Conservation (phyloP, 1,284 basidiomycete genomes). For the Cystobasidium pallidum region DNA sequence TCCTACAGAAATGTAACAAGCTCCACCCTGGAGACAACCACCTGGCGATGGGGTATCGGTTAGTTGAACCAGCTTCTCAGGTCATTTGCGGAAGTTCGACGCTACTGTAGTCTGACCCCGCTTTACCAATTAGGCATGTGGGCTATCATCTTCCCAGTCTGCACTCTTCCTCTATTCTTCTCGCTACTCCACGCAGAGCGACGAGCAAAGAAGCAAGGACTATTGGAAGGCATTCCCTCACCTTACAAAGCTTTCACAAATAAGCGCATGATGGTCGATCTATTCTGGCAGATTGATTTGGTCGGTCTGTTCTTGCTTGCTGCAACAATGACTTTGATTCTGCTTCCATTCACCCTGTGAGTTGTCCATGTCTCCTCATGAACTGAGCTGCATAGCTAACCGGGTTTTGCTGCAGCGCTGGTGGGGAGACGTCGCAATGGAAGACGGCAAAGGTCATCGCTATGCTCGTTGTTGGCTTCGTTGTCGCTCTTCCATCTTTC, state of each 20-base stretch:
- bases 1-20: conserved; percentile 53
- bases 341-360: conserved; percentile 34
- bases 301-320: conserved; percentile 56
- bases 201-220: conserved; percentile 50
- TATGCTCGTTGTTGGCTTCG: conserved; percentile 57
- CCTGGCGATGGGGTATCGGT: conserved; percentile 59
- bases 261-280: conserved; percentile 52
- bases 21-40: conserved; percentile 53
- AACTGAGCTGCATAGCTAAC: background rate
- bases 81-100: background rate
- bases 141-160: conserved; percentile 59
- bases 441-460: conserved; percentile 56
- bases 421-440: conserved; percentile 53
- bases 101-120: background rate
- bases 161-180: conserved; percentile 55
- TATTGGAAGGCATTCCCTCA: conserved; percentile 53
- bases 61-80: conserved; percentile 21
- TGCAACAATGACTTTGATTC: conserved; percentile 19
- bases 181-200: conserved; percentile 54
- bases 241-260: conserved; percentile 50
- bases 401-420: conserved; percentile 4
- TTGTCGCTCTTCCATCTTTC: conserved; percentile 56
- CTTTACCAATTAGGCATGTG: conserved; percentile 55
- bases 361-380: background rate
- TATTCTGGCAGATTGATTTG: conserved; percentile 59